These are phyloP conservation scores for Pleurozium schreberi DNA, from an alignment of 225 moss, liverwort and hornwort genomes.

Conservation along the genomic window DNA sequence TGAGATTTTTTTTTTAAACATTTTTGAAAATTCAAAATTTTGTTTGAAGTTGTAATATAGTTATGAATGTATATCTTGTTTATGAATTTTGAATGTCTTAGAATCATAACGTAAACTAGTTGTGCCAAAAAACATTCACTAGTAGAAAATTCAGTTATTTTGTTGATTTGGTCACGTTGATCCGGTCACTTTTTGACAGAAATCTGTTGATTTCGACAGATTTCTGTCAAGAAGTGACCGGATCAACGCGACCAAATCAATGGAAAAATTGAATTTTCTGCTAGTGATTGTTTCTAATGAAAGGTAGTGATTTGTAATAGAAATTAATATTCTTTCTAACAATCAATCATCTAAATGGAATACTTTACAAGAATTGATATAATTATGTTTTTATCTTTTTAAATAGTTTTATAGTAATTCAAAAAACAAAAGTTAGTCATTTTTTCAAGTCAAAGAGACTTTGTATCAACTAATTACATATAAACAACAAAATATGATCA, in stretches of 20 bases:
- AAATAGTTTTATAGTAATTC: neutral
- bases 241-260: no score
- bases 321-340: neutral
- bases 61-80: neutral
- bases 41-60: neutral
- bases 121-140: neutral
- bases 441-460: neutral
- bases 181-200: no score
- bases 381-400: rapidly evolving
- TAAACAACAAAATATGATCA: neutral
- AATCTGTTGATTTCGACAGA: no score
- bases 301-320: neutral
- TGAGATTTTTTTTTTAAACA: neutral
- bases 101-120: neutral
- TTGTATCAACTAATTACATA: neutral
- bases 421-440: no score
- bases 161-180: no score
- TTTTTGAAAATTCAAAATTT: neutral
- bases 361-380: neutral
- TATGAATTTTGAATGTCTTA: neutral
- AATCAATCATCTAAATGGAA: neutral
- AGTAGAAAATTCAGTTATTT: no score
- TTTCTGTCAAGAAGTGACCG: no score
- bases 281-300: no score
- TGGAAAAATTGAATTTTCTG: no score